These are phyloP conservation scores for Begonia loranthoides DNA, from an alignment of 306 rosid species.

Conservation along the genomic window DNA sequence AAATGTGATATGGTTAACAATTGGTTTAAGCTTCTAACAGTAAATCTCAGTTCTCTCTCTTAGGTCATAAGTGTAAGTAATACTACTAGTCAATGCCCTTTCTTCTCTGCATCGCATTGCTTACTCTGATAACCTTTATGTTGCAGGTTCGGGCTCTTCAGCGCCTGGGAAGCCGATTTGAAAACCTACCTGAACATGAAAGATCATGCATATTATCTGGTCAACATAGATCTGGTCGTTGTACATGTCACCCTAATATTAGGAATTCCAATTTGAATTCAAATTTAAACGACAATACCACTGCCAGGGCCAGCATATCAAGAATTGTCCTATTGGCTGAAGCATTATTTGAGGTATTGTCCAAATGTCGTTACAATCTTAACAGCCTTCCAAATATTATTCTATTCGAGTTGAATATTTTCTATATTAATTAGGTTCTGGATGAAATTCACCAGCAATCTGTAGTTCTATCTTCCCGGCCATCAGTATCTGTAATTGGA, in stretches of 20 bases:
- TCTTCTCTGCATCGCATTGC: not conserved
- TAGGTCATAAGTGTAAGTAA: not conserved
- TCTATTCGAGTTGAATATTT: constrained; percentile 44
- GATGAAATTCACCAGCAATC: constrained; percentile 99
- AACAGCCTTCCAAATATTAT: constrained; percentile 11
- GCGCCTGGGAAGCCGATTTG: constrained; percentile 90
- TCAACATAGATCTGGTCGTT: constrained; percentile 82
- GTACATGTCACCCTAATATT: constrained; percentile 52
- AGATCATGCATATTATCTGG: constrained; percentile 85
- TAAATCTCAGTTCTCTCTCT: not conserved
- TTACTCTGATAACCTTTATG: not conserved
- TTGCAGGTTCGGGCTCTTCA: constrained; percentile 97
- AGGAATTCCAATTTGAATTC: constrained; percentile 21
- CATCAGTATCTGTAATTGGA: constrained; percentile 89
- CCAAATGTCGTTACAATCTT: constrained; percentile 10
- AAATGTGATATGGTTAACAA: too few relatives aligned
- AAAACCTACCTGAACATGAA: constrained; percentile 89
- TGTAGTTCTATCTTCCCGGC: constrained; percentile 84
- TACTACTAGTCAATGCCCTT: not conserved
- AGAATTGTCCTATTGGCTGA: constrained; percentile 98
- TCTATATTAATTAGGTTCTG: constrained; percentile 94
- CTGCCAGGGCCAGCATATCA: constrained; percentile 97
- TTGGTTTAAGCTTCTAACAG: too few relatives aligned
- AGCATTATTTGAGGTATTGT: constrained; percentile 90
- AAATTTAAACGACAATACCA: constrained; percentile 47